Percentiles rank a stretch among this genome's conserved stretches.
Conservation (phyloP, 768 basidiomycete species). For the Rhizopogon salebrosus region DNA sequence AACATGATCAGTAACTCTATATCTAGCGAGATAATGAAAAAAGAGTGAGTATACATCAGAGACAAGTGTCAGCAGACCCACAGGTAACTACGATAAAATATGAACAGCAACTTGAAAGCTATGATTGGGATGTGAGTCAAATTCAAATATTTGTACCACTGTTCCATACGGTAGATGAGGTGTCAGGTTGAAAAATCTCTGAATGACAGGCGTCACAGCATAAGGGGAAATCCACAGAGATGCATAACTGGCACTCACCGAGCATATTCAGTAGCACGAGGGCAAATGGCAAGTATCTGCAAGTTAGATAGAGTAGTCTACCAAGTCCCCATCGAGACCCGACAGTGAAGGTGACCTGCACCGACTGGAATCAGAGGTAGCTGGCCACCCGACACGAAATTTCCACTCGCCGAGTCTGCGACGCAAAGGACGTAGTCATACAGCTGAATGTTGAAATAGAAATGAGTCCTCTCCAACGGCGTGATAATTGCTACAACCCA, state of each 20-base stretch:
- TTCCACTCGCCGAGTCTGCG: not conserved
- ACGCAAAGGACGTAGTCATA: not conserved
- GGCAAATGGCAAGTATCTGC: not conserved
- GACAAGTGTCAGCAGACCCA: not conserved
- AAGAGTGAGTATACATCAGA: not conserved
- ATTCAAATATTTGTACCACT: not conserved
- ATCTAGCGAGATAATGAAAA: not conserved
- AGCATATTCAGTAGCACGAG: not conserved
- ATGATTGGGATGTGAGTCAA: not conserved
- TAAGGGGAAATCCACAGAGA: not conserved
- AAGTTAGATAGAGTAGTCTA: not conserved
- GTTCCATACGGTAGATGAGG: not conserved
- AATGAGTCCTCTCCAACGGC: not conserved
- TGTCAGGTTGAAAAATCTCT: not conserved
- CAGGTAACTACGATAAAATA: not conserved
- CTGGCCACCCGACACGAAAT: not conserved
- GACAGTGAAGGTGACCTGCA: not conserved
- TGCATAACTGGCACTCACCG: not conserved
- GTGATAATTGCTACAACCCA: not conserved
- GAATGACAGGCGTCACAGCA: not conserved
- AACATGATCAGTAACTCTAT: not conserved
- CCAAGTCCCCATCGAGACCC: not conserved
- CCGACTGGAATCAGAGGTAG: not conserved
- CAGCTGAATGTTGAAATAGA: not conserved
- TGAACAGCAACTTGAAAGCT: not conserved